phyloP scores from a whole-genome alignment of 2,329 filamentous ascomycete genomes.

The Tricladium varicosporioides region DNA sequence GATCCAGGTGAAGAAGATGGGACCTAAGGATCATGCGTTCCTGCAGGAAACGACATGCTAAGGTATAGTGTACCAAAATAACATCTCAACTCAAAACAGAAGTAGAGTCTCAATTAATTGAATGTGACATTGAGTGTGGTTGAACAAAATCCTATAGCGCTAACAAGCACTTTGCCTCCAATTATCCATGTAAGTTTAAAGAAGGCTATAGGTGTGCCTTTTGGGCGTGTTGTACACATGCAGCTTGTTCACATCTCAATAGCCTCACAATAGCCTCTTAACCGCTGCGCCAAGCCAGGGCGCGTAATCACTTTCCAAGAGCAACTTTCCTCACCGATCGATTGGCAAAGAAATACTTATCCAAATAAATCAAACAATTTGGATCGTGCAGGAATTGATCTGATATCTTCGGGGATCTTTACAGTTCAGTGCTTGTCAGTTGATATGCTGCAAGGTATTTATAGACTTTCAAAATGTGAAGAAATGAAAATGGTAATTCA shows the following conservation, averaged over 20 bases:
- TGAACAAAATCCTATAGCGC: not conserved
- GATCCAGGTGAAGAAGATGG: constrained; percentile 55
- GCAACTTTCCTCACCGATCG: not conserved
- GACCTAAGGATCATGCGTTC: constrained; percentile 27
- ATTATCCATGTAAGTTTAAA: no score
- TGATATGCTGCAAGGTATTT: no score
- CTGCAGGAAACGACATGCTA: constrained; percentile 21
- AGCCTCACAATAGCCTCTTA: not conserved
- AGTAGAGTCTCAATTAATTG: no score
- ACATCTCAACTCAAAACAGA: no score
- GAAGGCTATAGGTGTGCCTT: not conserved
- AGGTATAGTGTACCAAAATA: not conserved
- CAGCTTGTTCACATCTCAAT: not conserved
- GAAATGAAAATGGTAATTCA: no score
- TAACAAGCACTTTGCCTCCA: no score
- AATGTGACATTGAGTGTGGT: not conserved
- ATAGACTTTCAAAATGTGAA: no score
- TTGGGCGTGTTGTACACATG: not conserved
- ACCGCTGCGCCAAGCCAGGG: not conserved
- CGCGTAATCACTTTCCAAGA: not conserved
- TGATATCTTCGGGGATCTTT: no score
- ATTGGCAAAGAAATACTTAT: not conserved
- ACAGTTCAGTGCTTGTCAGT: no score
- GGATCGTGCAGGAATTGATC: no score
- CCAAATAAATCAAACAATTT: not conserved